phyloP scores from a whole-genome alignment of 78 protist genomes.

The Trichosphaerium sp. region DNA sequence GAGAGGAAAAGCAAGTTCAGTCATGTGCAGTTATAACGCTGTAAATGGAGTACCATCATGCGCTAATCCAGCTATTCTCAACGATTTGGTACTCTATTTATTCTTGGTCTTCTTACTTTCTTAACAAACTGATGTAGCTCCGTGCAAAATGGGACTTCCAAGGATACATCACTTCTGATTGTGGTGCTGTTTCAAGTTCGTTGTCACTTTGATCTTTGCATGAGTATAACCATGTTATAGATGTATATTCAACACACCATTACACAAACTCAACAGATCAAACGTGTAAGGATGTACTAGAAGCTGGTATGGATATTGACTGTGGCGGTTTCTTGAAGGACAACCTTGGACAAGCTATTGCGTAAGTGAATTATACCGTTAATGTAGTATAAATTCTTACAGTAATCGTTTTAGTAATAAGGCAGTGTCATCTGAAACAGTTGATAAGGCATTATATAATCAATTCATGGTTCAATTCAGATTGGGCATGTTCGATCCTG shows the following conservation, averaged over 20 bases:
- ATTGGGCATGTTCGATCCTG: slow-evolving; percentile 23
- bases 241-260: background rate
- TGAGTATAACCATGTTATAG: no score
- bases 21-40: slow-evolving; percentile 49
- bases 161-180: slow-evolving; percentile 36
- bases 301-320: slow-evolving; percentile 15
- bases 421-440: no score
- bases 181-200: slow-evolving; percentile 11
- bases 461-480: background rate
- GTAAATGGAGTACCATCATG: slow-evolving; percentile 25
- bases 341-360: no score
- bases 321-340: slow-evolving; percentile 3
- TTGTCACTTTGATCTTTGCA: no score
- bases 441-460: background rate
- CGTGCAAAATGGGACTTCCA: slow-evolving; percentile 17
- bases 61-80: no score
- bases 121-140: background rate
- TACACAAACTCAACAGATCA: background rate
- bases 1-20: background rate
- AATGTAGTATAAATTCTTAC: no score
- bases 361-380: no score
- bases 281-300: background rate
- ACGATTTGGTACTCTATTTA: background rate
- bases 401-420: no score
- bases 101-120: slow-evolving; percentile 17